Evolutionary conservation across 441 rosid species (phyloP), one percentile per base, ranked within the genome.

Genomic region (Aquilaria agallochum): DNA sequence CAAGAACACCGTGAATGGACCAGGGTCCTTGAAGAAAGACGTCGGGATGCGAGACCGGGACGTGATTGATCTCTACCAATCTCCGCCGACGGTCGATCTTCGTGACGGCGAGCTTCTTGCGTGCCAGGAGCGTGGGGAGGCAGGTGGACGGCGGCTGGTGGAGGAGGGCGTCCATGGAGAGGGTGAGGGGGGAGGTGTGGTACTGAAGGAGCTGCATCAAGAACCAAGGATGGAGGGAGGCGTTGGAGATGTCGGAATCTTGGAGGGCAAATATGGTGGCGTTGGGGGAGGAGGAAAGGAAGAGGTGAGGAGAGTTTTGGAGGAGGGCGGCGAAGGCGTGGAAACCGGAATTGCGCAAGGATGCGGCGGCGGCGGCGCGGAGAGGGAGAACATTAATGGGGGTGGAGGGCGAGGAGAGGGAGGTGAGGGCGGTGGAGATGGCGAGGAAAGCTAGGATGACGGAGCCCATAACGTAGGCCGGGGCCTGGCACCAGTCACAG

Each of bases 231-330:
- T 83, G 73, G 55, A 56, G 63, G 52, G 92, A 73, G 67, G 78
- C 65, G 53, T 75, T 78, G 66, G 68, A 67, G 15, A 88, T 73
- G 70, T 78, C 75, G 31, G 92, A 56, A 63, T 93, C 95, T 40
- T 74, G 65, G 59, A 90, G 75, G 52, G 88, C 96, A 46, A 93
- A 93, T 71, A 93, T 70, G 51, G 96, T 93, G 31, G 83, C 62
- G 65, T 79, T 77, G 0, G 83, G 79, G 53, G 91, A 78, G 15
- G 82, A 76, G 47, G 75, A 73, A 58, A 80, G 74, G 75, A 86
- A 82, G 69, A 76, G 73, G 63, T 87, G 83, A 0, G 93, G 96
- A 36, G 86, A 79, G 69, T 84, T 64, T 11, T 70, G 77, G 56
- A 93, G 80, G 62, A 85, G 76, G 59, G 89, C 55, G 11, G 95